Conservation (phyloP, 768 basidiomycete genomes). For the Lactifluus echinatus region DNA sequence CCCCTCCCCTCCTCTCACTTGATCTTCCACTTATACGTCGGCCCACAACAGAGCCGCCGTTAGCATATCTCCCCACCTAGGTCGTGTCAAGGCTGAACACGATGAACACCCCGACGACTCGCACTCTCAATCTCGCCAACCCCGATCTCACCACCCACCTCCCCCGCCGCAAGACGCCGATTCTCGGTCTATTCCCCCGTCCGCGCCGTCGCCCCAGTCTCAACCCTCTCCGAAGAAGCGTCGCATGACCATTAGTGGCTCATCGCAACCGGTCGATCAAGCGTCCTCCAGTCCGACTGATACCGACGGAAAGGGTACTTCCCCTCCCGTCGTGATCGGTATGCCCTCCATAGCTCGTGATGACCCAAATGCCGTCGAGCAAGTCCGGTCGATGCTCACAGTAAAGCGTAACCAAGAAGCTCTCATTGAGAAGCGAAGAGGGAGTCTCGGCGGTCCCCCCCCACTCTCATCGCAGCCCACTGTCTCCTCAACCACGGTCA, state of each 20-base stretch:
- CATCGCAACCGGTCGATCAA: conserved; percentile 46
- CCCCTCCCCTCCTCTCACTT: conserved; percentile 3
- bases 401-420: conserved; percentile 68
- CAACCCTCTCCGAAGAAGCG: conserved; percentile 44
- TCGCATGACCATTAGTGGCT: conserved; percentile 61
- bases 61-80: conserved; percentile 35
- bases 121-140: conserved; percentile 24
- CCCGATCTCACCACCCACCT: conserved; percentile 1
- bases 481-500: conserved; percentile 23
- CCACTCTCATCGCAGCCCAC: conserved; percentile 14
- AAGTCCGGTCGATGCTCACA: conserved; percentile 51
- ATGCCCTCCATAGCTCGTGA: conserved; percentile 47
- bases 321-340: conserved; percentile 60
- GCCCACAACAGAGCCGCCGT: conserved; percentile 19
- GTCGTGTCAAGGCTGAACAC: conserved; percentile 56
- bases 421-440: conserved; percentile 60
- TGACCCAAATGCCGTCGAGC: conserved; percentile 49
- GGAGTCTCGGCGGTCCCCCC: conserved; percentile 39
- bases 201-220: conserved; percentile 13
- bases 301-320: conserved; percentile 38
- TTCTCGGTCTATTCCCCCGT: conserved; percentile 12
- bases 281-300: conserved; percentile 33
- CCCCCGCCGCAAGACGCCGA: conserved; percentile 7
- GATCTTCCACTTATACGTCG: conserved; percentile 10
- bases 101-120: conserved; percentile 40